Base-by-base conservation (phyloP, 805 yeast species). In the Suhomyces prunicola region DNA sequence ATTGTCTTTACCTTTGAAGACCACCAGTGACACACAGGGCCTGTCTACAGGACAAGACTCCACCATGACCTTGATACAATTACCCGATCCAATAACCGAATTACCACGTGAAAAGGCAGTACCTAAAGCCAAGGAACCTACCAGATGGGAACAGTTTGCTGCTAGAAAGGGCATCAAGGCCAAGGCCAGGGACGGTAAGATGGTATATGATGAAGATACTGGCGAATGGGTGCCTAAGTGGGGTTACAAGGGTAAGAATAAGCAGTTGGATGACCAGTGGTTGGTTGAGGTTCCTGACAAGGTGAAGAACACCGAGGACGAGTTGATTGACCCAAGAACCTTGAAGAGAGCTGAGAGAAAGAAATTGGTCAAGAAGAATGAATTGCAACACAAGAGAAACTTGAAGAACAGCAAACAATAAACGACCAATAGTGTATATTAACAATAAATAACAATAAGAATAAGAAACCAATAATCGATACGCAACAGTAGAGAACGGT, bases 201-300 rank as follows among this genome's bases (percentile, higher is more conserved):
- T 86, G 82, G 90, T 89, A 1, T 94, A 76, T 63, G 97, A 94
- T 70, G 98, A 94, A 70, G 94, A 82, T 31, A 74, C 82, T 29
- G 92, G 93, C 49, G 92, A 91, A 72, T 94, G 99, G 99, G 97
- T 87, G 56, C 93, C 96, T 63, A 93, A 91, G 72, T 94, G 99
- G 99, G 99, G 99, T 55, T 93, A 87, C 77, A 86, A 88, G 59
- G 98, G 98, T 65, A 84, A 84, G 72, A 94, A 94, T 73, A 93
- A 94, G 74, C 83, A 84, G 51, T 66, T 85, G 60, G 98, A 93
- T 64, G 74, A 80, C 64, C 97, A 94, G 72, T 94, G 99, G 99
- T 79, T 90, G 66, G 97, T 93, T 53, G 99, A 94, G 73, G 88
- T 93, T 55, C 89, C 90, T 54, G 96, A 88, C 50, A 80, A 85